Evolutionary conservation across 2,329 filamentous ascomycete species (phyloP), one percentile per base, ranked within the genome.

Genomic region (Scortechinia acanthostroma): DNA sequence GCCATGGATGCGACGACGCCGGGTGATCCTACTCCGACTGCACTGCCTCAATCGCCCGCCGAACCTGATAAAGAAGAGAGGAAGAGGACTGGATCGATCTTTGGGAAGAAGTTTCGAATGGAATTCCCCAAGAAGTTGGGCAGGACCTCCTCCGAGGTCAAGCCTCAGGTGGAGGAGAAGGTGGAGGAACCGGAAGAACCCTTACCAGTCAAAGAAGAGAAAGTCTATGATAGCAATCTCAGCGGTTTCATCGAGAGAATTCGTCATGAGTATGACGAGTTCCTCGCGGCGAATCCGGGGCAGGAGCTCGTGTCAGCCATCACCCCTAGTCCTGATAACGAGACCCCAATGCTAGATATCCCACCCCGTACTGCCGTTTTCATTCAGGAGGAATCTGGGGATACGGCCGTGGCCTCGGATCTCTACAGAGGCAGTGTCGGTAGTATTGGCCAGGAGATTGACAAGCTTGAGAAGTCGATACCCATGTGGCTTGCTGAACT

Each of bases 401-500:
- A 40, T 40, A 40, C 35, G 35, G 35, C 35, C 6, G 35, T 40
- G 6, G 35, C 35, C 47, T 88, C 88, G 21, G 93, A 97, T 68
- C 70, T 97, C 10, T 98, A 96, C 59, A 78, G 93, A 55, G 91
- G 93, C 21, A 95, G 86, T 2, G 88, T 97, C 2, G 86, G 80
- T 46, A 81, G 79, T 4, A 74, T 94, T 3, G 86, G 86, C 1
- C 71, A 77, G 42, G 88, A 95, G 54, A 84, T 83, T 17, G 88
- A 95, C 61, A 67, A 84, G 17, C 84, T 98, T 44, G 91, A 97
- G 65, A 86, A 88, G 56, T 79, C 84, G 33, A 90, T 86, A 4
- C 91, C 93, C 2, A 85, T 87, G 71, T 98, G 93, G 93, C 73
- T 98, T 4, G 91, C 87, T 14, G 91, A 97, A 51, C 77, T 95